Evolutionary conservation across 208 protist species (phyloP).

Genomic region (Leishmania major): DNA sequence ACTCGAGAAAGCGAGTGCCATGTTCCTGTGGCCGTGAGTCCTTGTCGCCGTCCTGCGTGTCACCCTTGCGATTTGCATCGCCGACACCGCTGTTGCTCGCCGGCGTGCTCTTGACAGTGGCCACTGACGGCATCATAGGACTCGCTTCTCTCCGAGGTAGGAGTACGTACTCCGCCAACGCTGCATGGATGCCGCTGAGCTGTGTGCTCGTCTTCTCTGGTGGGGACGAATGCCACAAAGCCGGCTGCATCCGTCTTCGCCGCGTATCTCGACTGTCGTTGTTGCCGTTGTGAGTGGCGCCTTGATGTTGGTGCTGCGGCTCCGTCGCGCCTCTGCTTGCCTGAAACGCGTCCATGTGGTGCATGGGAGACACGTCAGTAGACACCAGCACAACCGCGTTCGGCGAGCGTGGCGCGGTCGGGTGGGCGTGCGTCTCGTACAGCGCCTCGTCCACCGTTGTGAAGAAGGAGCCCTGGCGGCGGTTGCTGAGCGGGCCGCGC

Average conservation of each 20-base stretch:
- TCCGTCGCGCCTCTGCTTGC: neutral
- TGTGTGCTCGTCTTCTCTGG: neutral
- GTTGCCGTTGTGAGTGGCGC: no score
- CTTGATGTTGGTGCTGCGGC: neutral
- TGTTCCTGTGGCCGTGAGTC: conserved; percentile 11
- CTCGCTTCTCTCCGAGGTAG: neutral
- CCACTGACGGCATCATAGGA: neutral
- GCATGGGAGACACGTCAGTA: neutral
- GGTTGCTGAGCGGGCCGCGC: neutral
- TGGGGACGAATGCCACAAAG: neutral
- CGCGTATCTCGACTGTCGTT: neutral
- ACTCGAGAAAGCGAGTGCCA: conserved; percentile 14
- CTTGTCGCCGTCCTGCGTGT: conserved; percentile 13
- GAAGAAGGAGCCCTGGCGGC: conserved; percentile 14
- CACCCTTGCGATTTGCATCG: neutral
- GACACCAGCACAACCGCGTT: neutral
- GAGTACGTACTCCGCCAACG: neutral
- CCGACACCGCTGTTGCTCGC: conserved; percentile 1
- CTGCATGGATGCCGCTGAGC: neutral
- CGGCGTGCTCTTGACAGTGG: neutral
- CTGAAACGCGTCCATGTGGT: neutral
- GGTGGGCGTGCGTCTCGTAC: neutral
- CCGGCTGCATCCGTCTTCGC: neutral
- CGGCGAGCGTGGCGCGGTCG: neutral
- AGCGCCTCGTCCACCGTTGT: conserved; percentile 6